Evolutionary conservation across 345 rosid genomes (phyloP), one percentile per base, ranked within the genome.

Genomic region (Acer saccharum): DNA sequence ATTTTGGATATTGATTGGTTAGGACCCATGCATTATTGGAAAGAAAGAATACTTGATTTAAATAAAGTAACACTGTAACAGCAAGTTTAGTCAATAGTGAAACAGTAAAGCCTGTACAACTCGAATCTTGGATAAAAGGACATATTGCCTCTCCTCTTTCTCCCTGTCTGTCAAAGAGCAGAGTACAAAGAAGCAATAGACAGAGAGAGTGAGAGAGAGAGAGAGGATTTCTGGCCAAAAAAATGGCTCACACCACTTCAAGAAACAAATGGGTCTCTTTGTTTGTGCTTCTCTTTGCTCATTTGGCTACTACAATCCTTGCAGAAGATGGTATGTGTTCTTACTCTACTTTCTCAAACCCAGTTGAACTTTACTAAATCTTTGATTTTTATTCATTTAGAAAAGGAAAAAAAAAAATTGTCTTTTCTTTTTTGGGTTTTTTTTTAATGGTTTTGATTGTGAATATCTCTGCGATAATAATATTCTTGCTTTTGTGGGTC

Each of bases 281-380:
- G 63, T 69, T 74, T 41, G 17, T 86, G 81, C 76, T 90, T 73
- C 68, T 92, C 72, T 74, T 82, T 27, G 79, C 84, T 71, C 78
- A 81, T 74, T 84, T 80, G 21, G 75, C 89, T 32, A 7, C 90
- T 60, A 63, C 88, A 57, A 83, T 84, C 11, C 50, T 52, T 1
- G 90, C 85, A 2, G 92, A 92, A 64, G 98, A 94, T 82, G 98
- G 98, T 94, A 88, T 35, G 84, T 43, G 10, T 43, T 43, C 73
- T 39, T 81, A 43, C 46, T 52, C 39, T 35, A 18, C 46, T 35
- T 35, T 35, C 39, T 35, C 39, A 35, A 35, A 35, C 39, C 4
- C 39, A 35, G 39, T 35, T 35, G 7, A 35, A 35, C 39, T 25
- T 6, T 27, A 27, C 16, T 23, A 48, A 48, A 14, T 3, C 43